Evolutionary conservation across 1,139 yeast genomes (phyloP).

Genomic region (Sugiyamaella japonica): DNA sequence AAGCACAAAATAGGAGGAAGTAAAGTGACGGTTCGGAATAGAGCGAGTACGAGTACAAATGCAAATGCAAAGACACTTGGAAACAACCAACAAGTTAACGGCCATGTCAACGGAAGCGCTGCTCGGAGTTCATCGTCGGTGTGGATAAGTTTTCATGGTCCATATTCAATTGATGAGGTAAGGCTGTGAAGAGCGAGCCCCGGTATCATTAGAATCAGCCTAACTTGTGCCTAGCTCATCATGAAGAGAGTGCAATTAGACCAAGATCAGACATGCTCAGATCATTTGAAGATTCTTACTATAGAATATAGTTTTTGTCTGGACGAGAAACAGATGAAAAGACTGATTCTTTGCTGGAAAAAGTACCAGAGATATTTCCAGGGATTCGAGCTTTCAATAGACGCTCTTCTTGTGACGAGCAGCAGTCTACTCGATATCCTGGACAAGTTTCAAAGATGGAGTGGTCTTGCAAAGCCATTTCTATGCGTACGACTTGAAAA

Average conservation of each 20-base stretch:
- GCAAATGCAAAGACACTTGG: no score
- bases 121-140: background rate
- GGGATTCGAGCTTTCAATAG: background rate
- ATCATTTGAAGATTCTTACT: background rate
- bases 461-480: background rate
- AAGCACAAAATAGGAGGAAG: constrained; percentile 2
- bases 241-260: background rate
- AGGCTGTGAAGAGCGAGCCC: background rate
- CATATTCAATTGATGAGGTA: background rate
- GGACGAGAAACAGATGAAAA: background rate
- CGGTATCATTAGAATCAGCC: background rate
- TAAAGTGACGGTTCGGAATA: background rate
- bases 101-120: background rate
- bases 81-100: background rate
- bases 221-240: background rate
- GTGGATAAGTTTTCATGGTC: background rate
- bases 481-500: constrained; percentile 1
- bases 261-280: background rate
- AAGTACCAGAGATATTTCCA: background rate
- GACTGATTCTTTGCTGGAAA: background rate
- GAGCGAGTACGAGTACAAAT: background rate
- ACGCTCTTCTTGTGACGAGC: background rate
- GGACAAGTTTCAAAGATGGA: background rate
- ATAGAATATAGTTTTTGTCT: background rate
- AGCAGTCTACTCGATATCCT: background rate